Percentiles rank a stretch among this genome's conserved stretches.
Conservation (phyloP, 1,139 yeast species). For the Candida gigantensis region DNA sequence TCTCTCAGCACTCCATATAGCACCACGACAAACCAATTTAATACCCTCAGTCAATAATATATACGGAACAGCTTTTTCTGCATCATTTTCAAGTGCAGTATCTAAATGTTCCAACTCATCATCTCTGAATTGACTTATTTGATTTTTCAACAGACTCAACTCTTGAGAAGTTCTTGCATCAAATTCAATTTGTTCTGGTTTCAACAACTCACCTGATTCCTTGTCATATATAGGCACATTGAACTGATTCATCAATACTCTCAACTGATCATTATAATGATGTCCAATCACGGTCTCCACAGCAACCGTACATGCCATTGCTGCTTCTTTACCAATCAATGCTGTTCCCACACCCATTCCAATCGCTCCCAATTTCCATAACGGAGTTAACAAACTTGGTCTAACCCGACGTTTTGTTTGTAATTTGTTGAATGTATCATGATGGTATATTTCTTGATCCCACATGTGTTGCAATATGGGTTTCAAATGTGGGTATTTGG, state of each 20-base stretch:
- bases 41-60: constrained; percentile 84
- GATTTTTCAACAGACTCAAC: constrained; percentile 55
- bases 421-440: constrained; percentile 74
- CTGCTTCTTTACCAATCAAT: constrained; percentile 86
- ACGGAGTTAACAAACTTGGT: constrained; percentile 86
- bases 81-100: constrained; percentile 89
- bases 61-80: constrained; percentile 92
- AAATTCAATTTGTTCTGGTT: constrained; percentile 23
- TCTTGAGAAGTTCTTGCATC: constrained; percentile 51
- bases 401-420: constrained; percentile 81
- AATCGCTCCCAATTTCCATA: constrained; percentile 91
- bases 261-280: constrained; percentile 87
- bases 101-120: constrained; percentile 95
- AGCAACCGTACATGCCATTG: constrained; percentile 99
- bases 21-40: constrained; percentile 76
- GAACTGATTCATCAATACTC: constrained; percentile 69
- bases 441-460: constrained; percentile 96
- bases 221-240: constrained; percentile 48
- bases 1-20: constrained; percentile 93
- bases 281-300: constrained; percentile 98
- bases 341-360: constrained; percentile 89
- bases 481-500: constrained; percentile 67
- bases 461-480: constrained; percentile 91
- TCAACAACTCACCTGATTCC: constrained; percentile 34
- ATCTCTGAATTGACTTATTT: constrained; percentile 80